phyloP scores from a whole-genome alignment of 2,329 filamentous ascomycete genomes.

The Clonostachys byssicola region DNA sequence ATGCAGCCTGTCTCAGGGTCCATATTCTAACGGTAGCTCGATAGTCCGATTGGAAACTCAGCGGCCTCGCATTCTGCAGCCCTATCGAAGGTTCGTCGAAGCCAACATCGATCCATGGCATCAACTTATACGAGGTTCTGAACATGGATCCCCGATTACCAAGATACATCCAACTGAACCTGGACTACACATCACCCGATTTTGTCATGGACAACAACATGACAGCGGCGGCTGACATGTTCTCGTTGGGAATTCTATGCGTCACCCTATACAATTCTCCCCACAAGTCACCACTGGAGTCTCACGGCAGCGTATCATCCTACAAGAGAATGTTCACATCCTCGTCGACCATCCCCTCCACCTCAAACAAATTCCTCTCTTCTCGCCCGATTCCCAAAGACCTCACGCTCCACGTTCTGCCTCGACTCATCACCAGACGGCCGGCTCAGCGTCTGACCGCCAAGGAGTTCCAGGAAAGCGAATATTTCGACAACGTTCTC shows the following conservation, averaged over 20 bases:
- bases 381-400: slow-evolving; percentile 77
- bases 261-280: slow-evolving; percentile 93
- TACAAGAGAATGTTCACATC: slow-evolving; percentile 84
- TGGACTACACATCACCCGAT: slow-evolving; percentile 93
- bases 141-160: slow-evolving; percentile 85
- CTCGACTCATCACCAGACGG: slow-evolving; percentile 79
- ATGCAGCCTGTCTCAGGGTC: background rate
- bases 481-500: slow-evolving; percentile 95
- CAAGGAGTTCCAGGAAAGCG: slow-evolving; percentile 87
- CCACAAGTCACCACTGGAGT: slow-evolving; percentile 80
- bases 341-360: slow-evolving; percentile 72
- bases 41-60: slow-evolving; percentile 96
- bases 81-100: slow-evolving; percentile 73
- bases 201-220: slow-evolving; percentile 90
- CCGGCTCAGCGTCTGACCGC: slow-evolving; percentile 86
- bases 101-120: slow-evolving; percentile 70
- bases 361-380: slow-evolving; percentile 79
- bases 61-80: slow-evolving; percentile 85
- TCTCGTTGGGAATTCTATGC: slow-evolving; percentile 85
- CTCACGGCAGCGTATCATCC: slow-evolving; percentile 72
- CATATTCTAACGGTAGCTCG: slow-evolving; percentile 17
- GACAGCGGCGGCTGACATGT: slow-evolving; percentile 83
- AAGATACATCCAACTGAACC: slow-evolving; percentile 75
- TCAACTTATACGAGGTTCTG: slow-evolving; percentile 78
- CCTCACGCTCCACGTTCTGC: slow-evolving; percentile 70